A percentile compares a stretch with the other conserved stretches of the same genome.
Evolutionary conservation across 371 early-diverging fungal species (phyloP).

Genomic region (Scutellospora calospora): DNA sequence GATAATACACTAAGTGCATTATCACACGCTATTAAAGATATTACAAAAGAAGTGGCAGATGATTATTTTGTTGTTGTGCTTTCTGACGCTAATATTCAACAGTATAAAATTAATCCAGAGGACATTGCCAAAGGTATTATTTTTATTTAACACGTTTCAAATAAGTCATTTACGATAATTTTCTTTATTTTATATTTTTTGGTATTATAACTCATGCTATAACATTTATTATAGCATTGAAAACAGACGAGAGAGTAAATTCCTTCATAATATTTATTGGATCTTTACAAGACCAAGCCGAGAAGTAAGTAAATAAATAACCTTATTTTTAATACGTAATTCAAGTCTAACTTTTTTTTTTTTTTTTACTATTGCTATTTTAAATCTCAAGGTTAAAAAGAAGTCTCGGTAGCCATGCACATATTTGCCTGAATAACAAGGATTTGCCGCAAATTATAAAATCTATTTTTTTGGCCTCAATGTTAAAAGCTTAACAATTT

Average conservation of each 20-base stretch:
- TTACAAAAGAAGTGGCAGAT: conserved; percentile 79
- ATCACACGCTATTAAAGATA: conserved; percentile 73
- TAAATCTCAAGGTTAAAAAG: conserved; percentile 62
- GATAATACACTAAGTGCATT: conserved; percentile 83
- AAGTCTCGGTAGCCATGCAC: conserved; percentile 70
- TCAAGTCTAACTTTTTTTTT: conserved; percentile 6
- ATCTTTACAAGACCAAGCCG: conserved; percentile 70
- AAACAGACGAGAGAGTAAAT: conserved; percentile 73
- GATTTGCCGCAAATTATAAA: conserved; percentile 85
- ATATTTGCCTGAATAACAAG: conserved; percentile 78
- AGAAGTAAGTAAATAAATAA: conserved; percentile 58
- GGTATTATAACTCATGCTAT: not conserved
- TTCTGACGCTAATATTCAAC: conserved; percentile 87
- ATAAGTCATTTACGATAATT: too few species aligned
- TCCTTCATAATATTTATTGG: conserved; percentile 81
- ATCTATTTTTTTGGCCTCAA: conserved; percentile 76
- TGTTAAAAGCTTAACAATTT: conserved; percentile 63
- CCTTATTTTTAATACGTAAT: not conserved
- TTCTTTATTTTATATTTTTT: too few species aligned
- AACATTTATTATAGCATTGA: conserved; percentile 57
- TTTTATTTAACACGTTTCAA: conserved; percentile 10
- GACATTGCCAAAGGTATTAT: conserved; percentile 73
- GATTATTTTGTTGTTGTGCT: conserved; percentile 83
- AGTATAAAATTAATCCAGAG: conserved; percentile 81
- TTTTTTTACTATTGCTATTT: too few species aligned